Evolutionary conservation across 2,329 filamentous ascomycete species (phyloP).

Genomic region (Paracorniculantispora psalliotae): DNA sequence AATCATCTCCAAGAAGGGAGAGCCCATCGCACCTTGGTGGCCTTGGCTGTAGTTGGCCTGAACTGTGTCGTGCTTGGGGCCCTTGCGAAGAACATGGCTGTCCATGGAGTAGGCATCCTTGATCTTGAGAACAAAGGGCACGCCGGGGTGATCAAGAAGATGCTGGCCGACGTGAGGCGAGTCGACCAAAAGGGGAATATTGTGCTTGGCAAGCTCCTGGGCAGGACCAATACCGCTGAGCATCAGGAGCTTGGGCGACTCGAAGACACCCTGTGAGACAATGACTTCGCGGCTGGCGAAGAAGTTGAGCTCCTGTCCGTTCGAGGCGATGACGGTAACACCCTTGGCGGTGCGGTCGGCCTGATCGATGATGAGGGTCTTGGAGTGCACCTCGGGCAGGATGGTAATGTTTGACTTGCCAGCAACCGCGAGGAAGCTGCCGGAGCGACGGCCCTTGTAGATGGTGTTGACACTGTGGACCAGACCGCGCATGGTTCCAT

Average conservation of each 20-base stretch:
- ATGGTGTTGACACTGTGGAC: constrained; percentile 50
- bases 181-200: constrained; percentile 50
- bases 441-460: constrained; percentile 51
- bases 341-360: constrained; percentile 24
- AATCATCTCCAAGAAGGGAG: constrained; percentile 44
- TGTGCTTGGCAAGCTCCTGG: constrained; percentile 45
- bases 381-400: constrained; percentile 42
- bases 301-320: constrained; percentile 27
- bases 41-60: constrained; percentile 31
- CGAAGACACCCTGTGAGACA: constrained; percentile 50
- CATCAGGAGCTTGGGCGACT: constrained; percentile 61
- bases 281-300: constrained; percentile 45
- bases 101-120: constrained; percentile 31
- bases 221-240: constrained; percentile 58
- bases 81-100: constrained; percentile 34
- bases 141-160: constrained; percentile 54
- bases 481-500: constrained; percentile 50
- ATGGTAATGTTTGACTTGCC: constrained; percentile 53
- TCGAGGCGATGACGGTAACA: constrained; percentile 6
- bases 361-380: constrained; percentile 47
- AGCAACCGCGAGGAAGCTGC: constrained; percentile 45
- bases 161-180: constrained; percentile 60
- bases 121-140: constrained; percentile 35
- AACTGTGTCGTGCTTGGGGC: constrained; percentile 29
- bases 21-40: constrained; percentile 35